Evolutionary conservation across 83 land plant species (phyloP).

Genomic region (Thuja plicata): DNA sequence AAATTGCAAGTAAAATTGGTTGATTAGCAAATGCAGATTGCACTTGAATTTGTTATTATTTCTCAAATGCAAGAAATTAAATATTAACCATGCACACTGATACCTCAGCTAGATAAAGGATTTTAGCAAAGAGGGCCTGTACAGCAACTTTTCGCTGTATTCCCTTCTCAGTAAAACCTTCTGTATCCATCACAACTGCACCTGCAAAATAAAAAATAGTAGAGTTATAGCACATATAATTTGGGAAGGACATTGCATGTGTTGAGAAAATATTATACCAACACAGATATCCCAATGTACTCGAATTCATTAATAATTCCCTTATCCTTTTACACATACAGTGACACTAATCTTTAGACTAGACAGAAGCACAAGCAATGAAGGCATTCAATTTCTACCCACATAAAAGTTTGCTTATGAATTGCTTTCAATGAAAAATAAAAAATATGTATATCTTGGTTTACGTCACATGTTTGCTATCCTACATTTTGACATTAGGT

Average conservation of each 20-base stretch:
- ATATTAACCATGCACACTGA: background rate
- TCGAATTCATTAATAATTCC: background rate
- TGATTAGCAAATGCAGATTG: background rate
- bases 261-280: background rate
- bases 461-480: background rate
- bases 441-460: background rate
- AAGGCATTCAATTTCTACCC: background rate
- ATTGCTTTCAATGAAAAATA: background rate
- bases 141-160: constrained; percentile 91
- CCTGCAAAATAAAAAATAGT: constrained; percentile 50
- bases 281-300: background rate
- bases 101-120: constrained; percentile 90
- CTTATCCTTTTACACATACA: background rate
- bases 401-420: background rate
- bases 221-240: background rate
- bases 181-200: constrained; percentile 84
- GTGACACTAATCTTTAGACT: background rate
- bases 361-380: background rate
- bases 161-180: constrained; percentile 89
- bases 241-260: background rate
- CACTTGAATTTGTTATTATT: background rate
- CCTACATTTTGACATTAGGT: too few species aligned
- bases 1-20: background rate
- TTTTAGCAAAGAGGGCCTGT: constrained; percentile 83
- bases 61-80: background rate